These are phyloP conservation scores for Carpediemonas membranifera DNA, from an alignment of 78 protist species.

Conservation along the genomic window DNA sequence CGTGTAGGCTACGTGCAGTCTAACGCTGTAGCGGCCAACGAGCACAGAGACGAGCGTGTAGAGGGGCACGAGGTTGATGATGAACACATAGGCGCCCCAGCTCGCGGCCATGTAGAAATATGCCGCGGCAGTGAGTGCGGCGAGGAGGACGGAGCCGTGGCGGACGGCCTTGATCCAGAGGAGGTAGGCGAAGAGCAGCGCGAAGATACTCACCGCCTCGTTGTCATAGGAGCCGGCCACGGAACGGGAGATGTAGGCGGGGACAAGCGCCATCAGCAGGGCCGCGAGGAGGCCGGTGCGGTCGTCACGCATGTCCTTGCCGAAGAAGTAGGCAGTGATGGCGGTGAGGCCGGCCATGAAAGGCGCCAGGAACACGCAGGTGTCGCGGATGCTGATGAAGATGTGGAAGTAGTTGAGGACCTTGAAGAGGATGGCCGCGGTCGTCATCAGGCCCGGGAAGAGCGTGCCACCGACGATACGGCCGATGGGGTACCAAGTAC, in stretches of 20 bases:
- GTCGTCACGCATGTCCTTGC: slow-evolving; percentile 18
- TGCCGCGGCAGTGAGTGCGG: slow-evolving; percentile 22
- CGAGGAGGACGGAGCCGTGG: slow-evolving; percentile 57
- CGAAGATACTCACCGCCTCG: slow-evolving; percentile 91
- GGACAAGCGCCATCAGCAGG: slow-evolving; percentile 71
- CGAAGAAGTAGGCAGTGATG: slow-evolving; percentile 45
- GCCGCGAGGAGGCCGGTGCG: slow-evolving; percentile 79
- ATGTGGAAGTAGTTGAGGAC: slow-evolving; percentile 50
- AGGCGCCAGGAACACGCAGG: slow-evolving; percentile 88
- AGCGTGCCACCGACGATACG: slow-evolving; percentile 90
- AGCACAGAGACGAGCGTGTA: slow-evolving; percentile 65
- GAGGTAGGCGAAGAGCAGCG: slow-evolving; percentile 71
- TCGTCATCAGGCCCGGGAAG: slow-evolving; percentile 91
- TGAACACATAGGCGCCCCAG: slow-evolving; percentile 99
- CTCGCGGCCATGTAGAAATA: slow-evolving; percentile 65
- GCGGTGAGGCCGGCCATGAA: slow-evolving; percentile 69
- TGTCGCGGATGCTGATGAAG: slow-evolving; percentile 68
- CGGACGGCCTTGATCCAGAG: slow-evolving; percentile 68
- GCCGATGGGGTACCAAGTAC: slow-evolving; percentile 96
- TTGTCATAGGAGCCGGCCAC: slow-evolving; percentile 98
- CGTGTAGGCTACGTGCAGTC: slow-evolving; percentile 77
- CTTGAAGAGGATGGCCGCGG: slow-evolving; percentile 69
- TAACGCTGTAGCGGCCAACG: slow-evolving; percentile 41
- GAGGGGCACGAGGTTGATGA: slow-evolving; percentile 85
- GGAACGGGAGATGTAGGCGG: slow-evolving; percentile 85